A percentile compares a stretch with the other conserved stretches of the same genome.
These are phyloP conservation scores for Jaenimonas drosophilae DNA, from an alignment of 208 protist species.

Conservation along the genomic window DNA sequence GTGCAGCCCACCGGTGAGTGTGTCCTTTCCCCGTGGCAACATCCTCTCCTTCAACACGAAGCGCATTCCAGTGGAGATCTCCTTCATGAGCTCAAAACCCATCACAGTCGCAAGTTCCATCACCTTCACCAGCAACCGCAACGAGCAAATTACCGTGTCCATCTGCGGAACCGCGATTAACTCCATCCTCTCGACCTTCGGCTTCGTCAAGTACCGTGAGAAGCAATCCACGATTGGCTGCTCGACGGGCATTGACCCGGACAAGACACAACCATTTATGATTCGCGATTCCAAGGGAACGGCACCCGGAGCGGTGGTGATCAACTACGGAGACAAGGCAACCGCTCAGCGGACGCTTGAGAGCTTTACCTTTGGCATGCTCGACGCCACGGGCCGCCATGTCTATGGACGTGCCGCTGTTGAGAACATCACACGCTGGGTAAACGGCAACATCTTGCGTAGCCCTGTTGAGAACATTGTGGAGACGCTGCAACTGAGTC, in stretches of 20 bases:
- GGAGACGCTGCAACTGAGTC: slow-evolving; percentile 28
- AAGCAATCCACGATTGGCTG: slow-evolving; percentile 14
- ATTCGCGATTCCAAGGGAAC: slow-evolving; percentile 10
- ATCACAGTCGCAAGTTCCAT: slow-evolving; percentile 84
- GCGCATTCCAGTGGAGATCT: slow-evolving; percentile 43
- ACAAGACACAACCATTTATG: slow-evolving; percentile 18
- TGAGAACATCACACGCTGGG: slow-evolving; percentile 54
- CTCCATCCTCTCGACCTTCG: slow-evolving; percentile 70
- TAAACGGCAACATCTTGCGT: slow-evolving; percentile 67
- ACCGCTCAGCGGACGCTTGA: background rate
- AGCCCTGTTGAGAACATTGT: slow-evolving; percentile 48
- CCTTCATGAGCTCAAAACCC: slow-evolving; percentile 55
- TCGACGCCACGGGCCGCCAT: slow-evolving; percentile 6
- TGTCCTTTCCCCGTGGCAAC: slow-evolving; percentile 75
- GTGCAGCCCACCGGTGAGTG: slow-evolving; percentile 41
- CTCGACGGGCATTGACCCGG: too few relatives aligned
- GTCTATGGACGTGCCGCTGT: slow-evolving; percentile 8
- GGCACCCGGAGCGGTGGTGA: background rate
- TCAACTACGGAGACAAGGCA: background rate
- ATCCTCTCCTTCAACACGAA: slow-evolving; percentile 6
- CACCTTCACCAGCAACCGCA: slow-evolving; percentile 61
- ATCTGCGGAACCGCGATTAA: slow-evolving; percentile 84
- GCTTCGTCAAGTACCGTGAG: slow-evolving; percentile 26
- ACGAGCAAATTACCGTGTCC: slow-evolving; percentile 59
- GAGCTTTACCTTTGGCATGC: slow-evolving; percentile 5